These are phyloP conservation scores for Wickerhamomyces tratensis DNA, from an alignment of 805 yeast species.

Conservation along the genomic window DNA sequence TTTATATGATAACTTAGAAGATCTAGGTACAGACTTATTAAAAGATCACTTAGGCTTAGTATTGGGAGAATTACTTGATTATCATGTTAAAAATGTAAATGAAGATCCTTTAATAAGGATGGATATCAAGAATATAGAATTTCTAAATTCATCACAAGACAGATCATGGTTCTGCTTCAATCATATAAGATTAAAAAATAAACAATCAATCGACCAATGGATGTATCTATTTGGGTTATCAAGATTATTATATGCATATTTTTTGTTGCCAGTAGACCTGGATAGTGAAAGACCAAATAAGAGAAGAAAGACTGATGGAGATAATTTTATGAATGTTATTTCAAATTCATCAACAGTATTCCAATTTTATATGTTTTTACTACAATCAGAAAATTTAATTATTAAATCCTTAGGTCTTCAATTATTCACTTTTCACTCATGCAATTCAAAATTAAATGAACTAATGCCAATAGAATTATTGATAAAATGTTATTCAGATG, in stretches of 20 bases:
- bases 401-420: conserved; percentile 19
- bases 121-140: conserved; percentile 4
- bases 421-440: conserved; percentile 18
- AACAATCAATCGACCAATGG: conserved; percentile 26
- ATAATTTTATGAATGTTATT: conserved; percentile 14
- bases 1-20: conserved; percentile 13
- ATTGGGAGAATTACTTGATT: conserved; percentile 9
- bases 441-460: conserved; percentile 1
- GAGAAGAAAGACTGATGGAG: conserved; percentile 21
- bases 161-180: conserved; percentile 16
- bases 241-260: conserved; percentile 10
- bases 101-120: too few relatives aligned
- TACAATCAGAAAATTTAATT: conserved; percentile 7
- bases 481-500: conserved; percentile 7
- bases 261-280: conserved; percentile 4
- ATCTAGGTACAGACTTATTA: conserved; percentile 4
- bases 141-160: conserved; percentile 1
- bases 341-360: too few relatives aligned
- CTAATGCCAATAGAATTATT: conserved; percentile 1
- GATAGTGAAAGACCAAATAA: too few relatives aligned
- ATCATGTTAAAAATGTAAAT: not conserved
- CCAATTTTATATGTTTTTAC: conserved; percentile 4
- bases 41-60: conserved; percentile 5
- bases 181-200: conserved; percentile 1
- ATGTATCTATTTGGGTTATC: conserved; percentile 26